These are phyloP conservation scores for Podospora pseudoanserina DNA, from an alignment of 495 filamentous ascomycete species.

Conservation along the genomic window DNA sequence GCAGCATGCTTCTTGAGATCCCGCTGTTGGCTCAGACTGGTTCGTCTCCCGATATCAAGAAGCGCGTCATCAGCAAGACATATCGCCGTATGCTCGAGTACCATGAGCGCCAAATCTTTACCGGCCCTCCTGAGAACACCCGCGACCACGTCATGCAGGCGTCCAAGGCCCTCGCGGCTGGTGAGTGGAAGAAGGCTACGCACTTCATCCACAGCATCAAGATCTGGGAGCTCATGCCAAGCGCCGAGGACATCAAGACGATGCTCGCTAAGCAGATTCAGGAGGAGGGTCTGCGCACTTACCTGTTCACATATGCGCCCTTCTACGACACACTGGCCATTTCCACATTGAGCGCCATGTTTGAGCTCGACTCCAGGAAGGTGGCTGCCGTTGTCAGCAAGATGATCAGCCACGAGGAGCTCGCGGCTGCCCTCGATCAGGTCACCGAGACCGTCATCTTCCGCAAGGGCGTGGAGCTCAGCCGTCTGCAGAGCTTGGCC, in stretches of 20 bases:
- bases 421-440: constrained; percentile 93
- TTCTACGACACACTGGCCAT: constrained; percentile 97
- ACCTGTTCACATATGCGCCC: constrained; percentile 98
- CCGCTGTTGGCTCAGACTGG: constrained; percentile 94
- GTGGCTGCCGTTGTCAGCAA: constrained; percentile 93
- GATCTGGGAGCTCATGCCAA: constrained; percentile 97
- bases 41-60: constrained; percentile 93
- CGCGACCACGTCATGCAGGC: constrained; percentile 98
- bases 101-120: constrained; percentile 98
- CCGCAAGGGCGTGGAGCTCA: constrained; percentile 98
- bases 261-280: constrained; percentile 98
- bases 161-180: constrained; percentile 90
- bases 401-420: constrained; percentile 99
- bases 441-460: constrained; percentile 97
- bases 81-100: constrained; percentile 99
- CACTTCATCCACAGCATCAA: constrained; percentile 94
- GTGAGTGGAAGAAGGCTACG: constrained; percentile 96
- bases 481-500: constrained; percentile 89
- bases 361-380: constrained; percentile 86
- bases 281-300: constrained; percentile 95
- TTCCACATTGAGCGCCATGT: constrained; percentile 83
- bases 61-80: constrained; percentile 98
- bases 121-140: constrained; percentile 95
- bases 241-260: constrained; percentile 83
- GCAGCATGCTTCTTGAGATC: constrained; percentile 97